Percentiles rank a stretch among this genome's conserved stretches.
Conservation (phyloP, 2,329 filamentous ascomycete species). For the Cryphonectria naterciae region DNA sequence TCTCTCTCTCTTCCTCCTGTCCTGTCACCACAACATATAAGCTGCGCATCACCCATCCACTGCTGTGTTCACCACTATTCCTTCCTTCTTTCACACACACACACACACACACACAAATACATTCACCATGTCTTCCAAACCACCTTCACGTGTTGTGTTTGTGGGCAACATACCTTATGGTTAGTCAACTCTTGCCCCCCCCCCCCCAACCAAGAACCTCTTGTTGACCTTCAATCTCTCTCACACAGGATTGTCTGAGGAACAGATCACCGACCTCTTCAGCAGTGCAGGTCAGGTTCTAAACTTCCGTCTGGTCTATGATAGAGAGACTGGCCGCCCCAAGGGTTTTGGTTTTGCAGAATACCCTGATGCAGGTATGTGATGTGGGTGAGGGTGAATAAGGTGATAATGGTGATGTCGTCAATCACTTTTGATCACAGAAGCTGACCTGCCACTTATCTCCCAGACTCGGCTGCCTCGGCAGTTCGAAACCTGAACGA, state of each 20-base stretch:
- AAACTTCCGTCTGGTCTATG: constrained; percentile 91
- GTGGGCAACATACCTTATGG: constrained; percentile 87
- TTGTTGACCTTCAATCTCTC: constrained; percentile 17
- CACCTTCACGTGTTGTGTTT: constrained; percentile 78
- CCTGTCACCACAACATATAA: neutral
- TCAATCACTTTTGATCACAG: neutral
- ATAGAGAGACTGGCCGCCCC: constrained; percentile 89
- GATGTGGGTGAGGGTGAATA: neutral
- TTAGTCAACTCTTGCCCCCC: constrained; percentile 40
- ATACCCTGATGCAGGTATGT: constrained; percentile 83
- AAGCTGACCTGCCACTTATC: constrained; percentile 15
- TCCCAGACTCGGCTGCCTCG: constrained; percentile 76
- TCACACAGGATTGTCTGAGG: constrained; percentile 83
- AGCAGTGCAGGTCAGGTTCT: constrained; percentile 87
- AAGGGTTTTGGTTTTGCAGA: constrained; percentile 98
- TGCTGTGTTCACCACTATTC: neutral
- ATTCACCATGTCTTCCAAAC: constrained; percentile 69
- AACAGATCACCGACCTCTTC: constrained; percentile 94
- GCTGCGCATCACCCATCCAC: constrained; percentile 4
- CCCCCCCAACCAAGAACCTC: neutral
- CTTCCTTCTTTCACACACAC: neutral
- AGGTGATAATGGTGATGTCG: neutral
- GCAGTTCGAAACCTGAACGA: constrained; percentile 96
- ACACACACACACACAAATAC: neutral
- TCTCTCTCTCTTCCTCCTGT: neutral